Evolutionary conservation across 331 rosid species (phyloP).

Genomic region (Saraca asoca): DNA sequence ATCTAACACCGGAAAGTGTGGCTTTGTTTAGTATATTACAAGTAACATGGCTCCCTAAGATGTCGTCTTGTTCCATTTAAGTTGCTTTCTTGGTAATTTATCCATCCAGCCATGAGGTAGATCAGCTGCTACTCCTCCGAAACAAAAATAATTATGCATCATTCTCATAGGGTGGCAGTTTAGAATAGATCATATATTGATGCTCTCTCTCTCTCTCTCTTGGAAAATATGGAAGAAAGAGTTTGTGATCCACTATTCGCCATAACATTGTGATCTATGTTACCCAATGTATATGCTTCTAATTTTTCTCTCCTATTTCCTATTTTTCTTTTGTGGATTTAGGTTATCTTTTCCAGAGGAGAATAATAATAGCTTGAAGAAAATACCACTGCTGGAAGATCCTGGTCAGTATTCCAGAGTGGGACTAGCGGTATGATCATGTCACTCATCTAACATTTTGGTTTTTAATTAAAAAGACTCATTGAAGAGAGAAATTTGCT

Average conservation of each 20-base stretch:
- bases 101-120: too few species aligned
- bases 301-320: conserved; percentile 7
- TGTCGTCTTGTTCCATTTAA: not conserved
- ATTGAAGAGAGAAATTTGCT: not conserved
- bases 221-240: too few species aligned
- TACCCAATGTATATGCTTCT: not conserved
- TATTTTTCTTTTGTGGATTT: conserved; percentile 28
- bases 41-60: conserved; percentile 20
- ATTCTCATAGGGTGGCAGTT: too few species aligned
- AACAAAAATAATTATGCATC: too few species aligned
- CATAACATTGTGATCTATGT: too few species aligned
- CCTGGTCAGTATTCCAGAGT: conserved; percentile 61
- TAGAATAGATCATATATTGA: too few species aligned
- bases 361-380: conserved; percentile 63
- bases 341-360: conserved; percentile 85
- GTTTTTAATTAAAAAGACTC: not conserved
- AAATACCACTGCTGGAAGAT: conserved; percentile 82
- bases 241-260: too few species aligned
- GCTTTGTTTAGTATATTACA: conserved; percentile 2
- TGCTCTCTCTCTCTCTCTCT: too few species aligned
- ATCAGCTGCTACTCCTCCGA: too few species aligned
- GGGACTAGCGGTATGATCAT: conserved; percentile 72
- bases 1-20: not conserved
- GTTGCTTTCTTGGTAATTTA: conserved; percentile 12
- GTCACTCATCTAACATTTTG: not conserved